A percentile compares a stretch with the other conserved stretches of the same genome.
Conservation (phyloP, 768 basidiomycete genomes). For the Kwoniella dejecticola region DNA sequence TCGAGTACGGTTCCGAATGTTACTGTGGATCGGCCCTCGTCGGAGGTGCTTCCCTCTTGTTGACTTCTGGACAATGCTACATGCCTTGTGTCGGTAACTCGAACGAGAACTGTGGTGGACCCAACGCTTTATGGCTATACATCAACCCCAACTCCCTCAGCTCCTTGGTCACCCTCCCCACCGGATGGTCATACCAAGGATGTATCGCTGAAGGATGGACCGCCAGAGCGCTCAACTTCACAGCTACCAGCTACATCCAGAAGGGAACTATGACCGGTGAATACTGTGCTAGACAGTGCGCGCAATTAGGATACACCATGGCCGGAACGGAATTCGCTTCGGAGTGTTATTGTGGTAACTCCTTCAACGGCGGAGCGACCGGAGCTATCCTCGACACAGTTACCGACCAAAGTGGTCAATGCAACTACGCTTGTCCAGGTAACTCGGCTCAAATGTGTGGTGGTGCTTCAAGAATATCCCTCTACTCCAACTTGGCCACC, state of each 20-base stretch:
- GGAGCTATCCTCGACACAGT: constrained; percentile 39
- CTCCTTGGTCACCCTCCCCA: constrained; percentile 21
- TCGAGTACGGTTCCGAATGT: constrained; percentile 46
- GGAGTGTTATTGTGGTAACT: constrained; percentile 36
- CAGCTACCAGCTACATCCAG: constrained; percentile 28
- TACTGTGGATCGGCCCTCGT: constrained; percentile 38
- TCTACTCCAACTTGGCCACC: constrained; percentile 16
- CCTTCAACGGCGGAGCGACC: constrained; percentile 20
- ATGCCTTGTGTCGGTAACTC: constrained; percentile 42
- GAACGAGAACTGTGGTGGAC: constrained; percentile 41
- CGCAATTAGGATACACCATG: constrained; percentile 29
- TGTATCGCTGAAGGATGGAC: constrained; percentile 38
- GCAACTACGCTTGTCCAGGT: constrained; percentile 18
- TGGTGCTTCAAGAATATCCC: constrained; percentile 11
- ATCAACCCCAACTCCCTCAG: constrained; percentile 19
- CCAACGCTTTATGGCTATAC: constrained; percentile 32
- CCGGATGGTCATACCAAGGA: constrained; percentile 40
- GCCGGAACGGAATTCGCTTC: constrained; percentile 38
- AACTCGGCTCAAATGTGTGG: constrained; percentile 25
- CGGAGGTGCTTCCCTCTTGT: constrained; percentile 23
- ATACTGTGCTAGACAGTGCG: constrained; percentile 32
- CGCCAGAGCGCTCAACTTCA: constrained; percentile 28
- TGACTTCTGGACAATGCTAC: constrained; percentile 33
- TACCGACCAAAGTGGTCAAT: constrained; percentile 14
- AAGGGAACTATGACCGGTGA: constrained; percentile 20